Percentiles rank a stretch among this genome's conserved stretches.
Evolutionary conservation across 1,139 yeast species (phyloP).

Genomic region (Maudiozyma humilis): DNA sequence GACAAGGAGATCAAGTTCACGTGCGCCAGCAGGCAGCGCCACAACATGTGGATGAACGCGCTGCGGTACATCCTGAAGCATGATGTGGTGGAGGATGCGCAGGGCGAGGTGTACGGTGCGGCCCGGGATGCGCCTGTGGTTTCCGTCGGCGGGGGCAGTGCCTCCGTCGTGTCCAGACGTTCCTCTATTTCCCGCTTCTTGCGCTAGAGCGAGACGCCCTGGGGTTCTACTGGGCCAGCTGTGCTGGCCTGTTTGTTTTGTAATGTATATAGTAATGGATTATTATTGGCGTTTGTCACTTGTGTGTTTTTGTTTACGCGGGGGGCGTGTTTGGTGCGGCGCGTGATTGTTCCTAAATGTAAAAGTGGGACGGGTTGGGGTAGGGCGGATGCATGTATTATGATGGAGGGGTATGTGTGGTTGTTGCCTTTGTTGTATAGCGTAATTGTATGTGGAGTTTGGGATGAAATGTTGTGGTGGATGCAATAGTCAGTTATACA

Average conservation of each 20-base stretch:
- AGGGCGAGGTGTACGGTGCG: no score
- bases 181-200: background rate
- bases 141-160: background rate
- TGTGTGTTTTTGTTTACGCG: background rate
- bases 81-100: no score
- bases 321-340: background rate
- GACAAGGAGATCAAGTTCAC: constrained; percentile 68
- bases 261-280: background rate
- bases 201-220: background rate
- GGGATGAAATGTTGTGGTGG: no score
- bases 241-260: background rate
- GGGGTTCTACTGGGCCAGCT: background rate
- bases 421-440: background rate
- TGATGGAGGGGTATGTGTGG: background rate
- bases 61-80: constrained; percentile 48
- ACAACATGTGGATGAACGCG: constrained; percentile 87
- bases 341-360: no score
- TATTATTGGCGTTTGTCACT: background rate
- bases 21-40: constrained; percentile 80
- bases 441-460: no score
- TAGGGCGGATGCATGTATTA: background rate
- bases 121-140: no score
- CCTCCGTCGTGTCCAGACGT: background rate
- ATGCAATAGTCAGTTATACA: no score
- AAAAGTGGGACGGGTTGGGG: background rate